A percentile compares a stretch with the other conserved stretches of the same genome.
Conservation (phyloP, 2,329 filamentous ascomycete species). For the Venturia effusa region DNA sequence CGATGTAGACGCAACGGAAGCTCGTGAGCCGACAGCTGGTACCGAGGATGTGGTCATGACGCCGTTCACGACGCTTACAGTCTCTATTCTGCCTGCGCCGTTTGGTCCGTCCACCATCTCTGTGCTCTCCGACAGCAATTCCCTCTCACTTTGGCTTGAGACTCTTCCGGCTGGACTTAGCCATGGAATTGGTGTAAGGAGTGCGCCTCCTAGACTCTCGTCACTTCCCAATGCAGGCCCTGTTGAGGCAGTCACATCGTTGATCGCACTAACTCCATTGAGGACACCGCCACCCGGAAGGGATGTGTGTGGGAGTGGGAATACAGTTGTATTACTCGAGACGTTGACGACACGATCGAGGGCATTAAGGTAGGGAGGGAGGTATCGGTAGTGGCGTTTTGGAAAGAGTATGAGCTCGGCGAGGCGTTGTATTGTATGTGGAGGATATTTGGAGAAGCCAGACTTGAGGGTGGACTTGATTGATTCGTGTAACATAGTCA, state of each 20-base stretch:
- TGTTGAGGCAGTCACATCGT: constrained; percentile 20
- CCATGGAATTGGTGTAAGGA: constrained; percentile 93
- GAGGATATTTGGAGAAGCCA: constrained; percentile 64
- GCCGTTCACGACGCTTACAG: constrained; percentile 68
- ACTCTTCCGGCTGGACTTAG: constrained; percentile 30
- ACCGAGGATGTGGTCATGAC: constrained; percentile 23
- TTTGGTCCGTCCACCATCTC: constrained; percentile 75
- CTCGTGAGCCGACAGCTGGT: background rate
- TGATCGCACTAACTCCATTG: constrained; percentile 49
- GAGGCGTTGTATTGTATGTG: constrained; percentile 86
- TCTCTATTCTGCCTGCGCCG: constrained; percentile 68
- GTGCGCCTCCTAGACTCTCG: constrained; percentile 77
- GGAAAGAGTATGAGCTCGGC: constrained; percentile 75
- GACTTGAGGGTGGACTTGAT: constrained; percentile 44
- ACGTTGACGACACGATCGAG: constrained; percentile 86
- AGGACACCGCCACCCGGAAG: constrained; percentile 32
- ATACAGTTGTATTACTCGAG: constrained; percentile 67
- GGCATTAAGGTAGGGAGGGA: constrained; percentile 80
- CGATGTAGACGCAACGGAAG: background rate
- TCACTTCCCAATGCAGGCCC: constrained; percentile 58
- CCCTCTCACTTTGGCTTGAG: constrained; percentile 32
- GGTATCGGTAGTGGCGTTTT: constrained; percentile 64
- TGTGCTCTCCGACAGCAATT: constrained; percentile 61
- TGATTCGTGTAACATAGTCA: constrained; percentile 20
- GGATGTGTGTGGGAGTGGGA: constrained; percentile 65